Evolutionary conservation across 176 grass and related monocot species (phyloP), one percentile per base, ranked within the genome.

Genomic region (Musa itinerans): DNA sequence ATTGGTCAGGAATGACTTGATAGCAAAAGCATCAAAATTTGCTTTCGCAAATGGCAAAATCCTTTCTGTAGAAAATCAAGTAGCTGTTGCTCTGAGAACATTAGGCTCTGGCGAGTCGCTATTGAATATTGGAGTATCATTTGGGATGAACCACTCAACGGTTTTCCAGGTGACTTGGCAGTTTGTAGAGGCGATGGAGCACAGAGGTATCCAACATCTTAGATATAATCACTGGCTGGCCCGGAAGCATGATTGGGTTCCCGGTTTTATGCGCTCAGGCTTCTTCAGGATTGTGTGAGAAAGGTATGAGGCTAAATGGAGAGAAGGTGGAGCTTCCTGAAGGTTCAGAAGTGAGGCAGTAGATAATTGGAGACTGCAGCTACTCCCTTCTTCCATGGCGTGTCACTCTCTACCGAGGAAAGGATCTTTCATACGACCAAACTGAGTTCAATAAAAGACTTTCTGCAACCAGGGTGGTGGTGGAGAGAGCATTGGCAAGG

Each of bases 351-450:
- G 65, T 92, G 0, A 70, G 86, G 11, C 86, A 92, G 76, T 92
- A 92, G 81, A 71, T 92, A 63, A 82, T 88, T 12, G 89, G 89
- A 3, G 86, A 92, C 69, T 54, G 78, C 20, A 83, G 86, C 16
- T 92, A 86, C 66, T 86, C 89, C 19, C 86, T 92, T 79, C 81
- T 86, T 71, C 83, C 86, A 9, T 92, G 89, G 89, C 84, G 89
- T 50, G 72, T 92, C 3, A 86, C 83, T 25, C 86, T 86, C 15
- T 92, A 92, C 76, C 76, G 78, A 77, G 81, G 79, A 10, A 85
- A 90, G 54, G 73, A 89, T n/a, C 83, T 89, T n/a, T 75, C 76
- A 29, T 76, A 89, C 23, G 65, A 62, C 1, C 70, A 80, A 24
- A 11, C 19, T 0, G 76, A 82, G 79, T 92, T 89, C 86, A 89